Evolutionary conservation across 2,329 filamentous ascomycete species (phyloP), one percentile per base, ranked within the genome.

Genomic region (Xylaria polymorpha): DNA sequence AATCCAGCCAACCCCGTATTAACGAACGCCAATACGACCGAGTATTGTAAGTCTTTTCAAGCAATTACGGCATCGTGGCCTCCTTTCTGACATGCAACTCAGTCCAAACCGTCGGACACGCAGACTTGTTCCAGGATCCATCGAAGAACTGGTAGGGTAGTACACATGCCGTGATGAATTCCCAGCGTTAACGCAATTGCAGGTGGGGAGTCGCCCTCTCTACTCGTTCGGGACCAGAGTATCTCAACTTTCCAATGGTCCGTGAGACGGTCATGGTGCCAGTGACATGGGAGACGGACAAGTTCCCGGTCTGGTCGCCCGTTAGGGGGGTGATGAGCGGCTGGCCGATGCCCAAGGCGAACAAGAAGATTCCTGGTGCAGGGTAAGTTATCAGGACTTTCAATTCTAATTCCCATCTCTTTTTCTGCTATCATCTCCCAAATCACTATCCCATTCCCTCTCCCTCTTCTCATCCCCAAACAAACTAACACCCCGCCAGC

Each of bases 71-170:
- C 18, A 1, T 8, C 5, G 4, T 20, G 8, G 2, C 2, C 1
- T 37, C 14, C 25, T 44, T 15, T 64, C 65, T 68, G 22, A 66
- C 20, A 14, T 6, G 12, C 25, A 8, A n/a, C 9, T 1, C 44
- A 80, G 79, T 83, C 66, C 86, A 88, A 71, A 85, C 85, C 1
- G 83, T 87, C 0, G 87, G 87, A 0, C 87, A 89, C 62, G 84
- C 85, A 0, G 87, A 89, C 69, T 69, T 89, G 1, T 88, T 89
- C 68, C 83, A 86, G 57, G 87, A 89, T 66, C 70, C 71, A 0
- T 61, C 69, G 0, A 79, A 77, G 0, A 80, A 81, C 65, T 84
- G 81, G 80, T 80, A 65, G 70, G 74, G 25, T 9, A 4, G 3
- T 35, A 6, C 44, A 25, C 56, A 29, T 10, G n/a, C 0, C 9